These are phyloP conservation scores for Gloeophyllum trabeum DNA, from an alignment of 768 basidiomycete species.

Conservation along the genomic window DNA sequence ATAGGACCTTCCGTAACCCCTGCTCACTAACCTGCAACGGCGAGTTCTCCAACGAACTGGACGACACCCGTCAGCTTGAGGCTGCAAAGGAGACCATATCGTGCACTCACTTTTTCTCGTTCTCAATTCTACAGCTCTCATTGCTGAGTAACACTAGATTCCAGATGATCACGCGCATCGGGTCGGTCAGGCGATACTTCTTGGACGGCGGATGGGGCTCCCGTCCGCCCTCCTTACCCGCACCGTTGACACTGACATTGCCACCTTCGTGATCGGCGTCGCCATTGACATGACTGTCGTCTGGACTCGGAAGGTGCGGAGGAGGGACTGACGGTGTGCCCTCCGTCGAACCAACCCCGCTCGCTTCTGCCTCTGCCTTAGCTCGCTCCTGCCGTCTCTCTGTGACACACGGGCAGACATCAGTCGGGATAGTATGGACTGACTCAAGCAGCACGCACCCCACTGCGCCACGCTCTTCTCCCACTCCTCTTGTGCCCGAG, in stretches of 20 bases:
- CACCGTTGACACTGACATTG: constrained; percentile 22
- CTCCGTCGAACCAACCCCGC: constrained; percentile 23
- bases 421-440: background rate
- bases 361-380: constrained; percentile 21
- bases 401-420: constrained; percentile 6
- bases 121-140: constrained; percentile 63
- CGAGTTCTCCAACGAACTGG: constrained; percentile 40
- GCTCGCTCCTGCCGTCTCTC: constrained; percentile 34
- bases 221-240: constrained; percentile 14
- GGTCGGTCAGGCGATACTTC: constrained; percentile 70
- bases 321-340: constrained; percentile 17
- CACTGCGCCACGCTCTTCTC: constrained; percentile 58
- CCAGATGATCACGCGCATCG: constrained; percentile 75
- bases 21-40: constrained; percentile 72
- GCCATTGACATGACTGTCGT: constrained; percentile 10
- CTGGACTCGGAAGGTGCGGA: constrained; percentile 9
- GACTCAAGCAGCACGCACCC: constrained; percentile 32
- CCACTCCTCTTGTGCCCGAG: constrained; percentile 67
- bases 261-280: constrained; percentile 9
- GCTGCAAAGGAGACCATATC: background rate
- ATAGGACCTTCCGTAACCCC: constrained; percentile 66
- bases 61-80: background rate
- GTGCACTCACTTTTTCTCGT: constrained; percentile 50
- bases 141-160: constrained; percentile 73
- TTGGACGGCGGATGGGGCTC: constrained; percentile 57